phyloP scores from a whole-genome alignment of 2,329 filamentous ascomycete genomes.

The Diaporthe citriasiana region DNA sequence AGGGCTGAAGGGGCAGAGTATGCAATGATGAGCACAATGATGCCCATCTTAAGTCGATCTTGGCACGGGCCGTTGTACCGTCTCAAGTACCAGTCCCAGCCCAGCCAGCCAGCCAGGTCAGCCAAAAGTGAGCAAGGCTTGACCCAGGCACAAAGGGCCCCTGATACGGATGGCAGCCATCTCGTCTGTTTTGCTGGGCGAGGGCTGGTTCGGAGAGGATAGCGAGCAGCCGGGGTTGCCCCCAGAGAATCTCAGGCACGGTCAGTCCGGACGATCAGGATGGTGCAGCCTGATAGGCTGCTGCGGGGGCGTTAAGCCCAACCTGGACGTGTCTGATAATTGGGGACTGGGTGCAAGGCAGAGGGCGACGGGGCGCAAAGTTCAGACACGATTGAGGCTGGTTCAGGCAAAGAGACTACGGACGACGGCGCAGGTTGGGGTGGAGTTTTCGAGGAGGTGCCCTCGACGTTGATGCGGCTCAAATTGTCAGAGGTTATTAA shows the following conservation, averaged over 20 bases:
- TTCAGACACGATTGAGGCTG: neutral
- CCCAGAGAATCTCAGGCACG: constrained; percentile 21
- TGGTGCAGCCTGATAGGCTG: constrained; percentile 29
- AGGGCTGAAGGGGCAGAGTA: constrained; percentile 28
- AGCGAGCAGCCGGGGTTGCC: constrained; percentile 28
- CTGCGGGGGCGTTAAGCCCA: constrained; percentile 15
- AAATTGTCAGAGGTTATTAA: constrained; percentile 47
- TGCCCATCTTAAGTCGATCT: constrained; percentile 39
- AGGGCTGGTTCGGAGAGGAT: constrained; percentile 9
- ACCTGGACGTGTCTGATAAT: constrained; percentile 12
- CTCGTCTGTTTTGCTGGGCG: constrained; percentile 32
- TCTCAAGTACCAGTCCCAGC: constrained; percentile 34
- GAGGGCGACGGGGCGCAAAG: neutral
- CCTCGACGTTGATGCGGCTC: constrained; percentile 48
- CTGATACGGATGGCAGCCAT: constrained; percentile 31
- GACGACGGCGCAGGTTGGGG: constrained; percentile 27
- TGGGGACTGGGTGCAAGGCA: constrained; percentile 1
- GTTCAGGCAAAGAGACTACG: neutral
- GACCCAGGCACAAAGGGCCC: neutral
- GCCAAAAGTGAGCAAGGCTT: no score
- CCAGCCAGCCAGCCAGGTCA: neutral
- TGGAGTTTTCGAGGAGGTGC: constrained; percentile 9
- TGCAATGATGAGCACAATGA: constrained; percentile 33
- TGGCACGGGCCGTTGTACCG: constrained; percentile 29
- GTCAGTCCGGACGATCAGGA: constrained; percentile 22